Evolutionary conservation across 257 asterid species (phyloP).

Genomic region (Solanum pinnatisectum): DNA sequence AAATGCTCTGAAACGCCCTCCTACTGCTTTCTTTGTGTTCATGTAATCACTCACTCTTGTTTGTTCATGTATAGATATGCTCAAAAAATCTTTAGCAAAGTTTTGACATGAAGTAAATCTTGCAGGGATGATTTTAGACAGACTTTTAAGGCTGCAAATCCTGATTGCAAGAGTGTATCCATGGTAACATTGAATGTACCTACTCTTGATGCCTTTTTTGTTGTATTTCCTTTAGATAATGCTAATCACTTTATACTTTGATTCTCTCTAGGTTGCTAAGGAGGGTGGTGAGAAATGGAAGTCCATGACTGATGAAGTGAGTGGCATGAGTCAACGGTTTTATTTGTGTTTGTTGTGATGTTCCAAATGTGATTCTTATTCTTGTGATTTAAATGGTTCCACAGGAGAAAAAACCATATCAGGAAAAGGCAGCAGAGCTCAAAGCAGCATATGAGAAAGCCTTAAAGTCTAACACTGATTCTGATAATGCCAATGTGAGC

Average conservation of each 20-base stretch:
- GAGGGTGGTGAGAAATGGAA: constrained; percentile 88
- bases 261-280: constrained; percentile 50
- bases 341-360: background rate
- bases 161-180: constrained; percentile 51
- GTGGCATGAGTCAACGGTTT: background rate
- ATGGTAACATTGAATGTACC: constrained; percentile 11
- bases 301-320: constrained; percentile 60
- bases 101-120: background rate
- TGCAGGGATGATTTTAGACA: constrained; percentile 71
- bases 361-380: background rate
- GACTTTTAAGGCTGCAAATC: constrained; percentile 58
- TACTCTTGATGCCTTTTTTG: background rate
- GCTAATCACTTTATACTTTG: background rate
- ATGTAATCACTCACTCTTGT: constrained; percentile 24
- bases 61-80: background rate
- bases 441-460: constrained; percentile 55
- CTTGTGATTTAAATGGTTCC: background rate
- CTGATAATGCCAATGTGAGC: constrained; percentile 28
- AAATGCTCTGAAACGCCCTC: constrained; percentile 58
- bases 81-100: background rate
- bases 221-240: background rate
- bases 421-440: constrained; percentile 69
- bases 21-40: constrained; percentile 78
- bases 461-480: constrained; percentile 11
- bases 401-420: constrained; percentile 55